A percentile compares a stretch with the other conserved stretches of the same genome.
phyloP scores from a whole-genome alignment of 2,329 filamentous ascomycete species.

The Penicillium palitans region DNA sequence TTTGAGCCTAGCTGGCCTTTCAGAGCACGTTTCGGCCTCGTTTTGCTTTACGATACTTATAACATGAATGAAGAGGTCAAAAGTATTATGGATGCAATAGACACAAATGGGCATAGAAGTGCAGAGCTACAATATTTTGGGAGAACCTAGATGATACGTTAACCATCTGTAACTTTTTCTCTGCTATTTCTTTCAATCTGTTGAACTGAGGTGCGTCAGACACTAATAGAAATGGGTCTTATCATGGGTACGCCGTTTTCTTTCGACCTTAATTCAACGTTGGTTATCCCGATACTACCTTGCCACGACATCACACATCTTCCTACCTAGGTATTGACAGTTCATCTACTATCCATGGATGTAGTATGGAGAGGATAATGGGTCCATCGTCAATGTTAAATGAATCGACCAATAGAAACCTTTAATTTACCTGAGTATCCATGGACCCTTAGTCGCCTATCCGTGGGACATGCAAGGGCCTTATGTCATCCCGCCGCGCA shows the following conservation, averaged over 20 bases:
- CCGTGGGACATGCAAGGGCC: not conserved
- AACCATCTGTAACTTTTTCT: too few relatives aligned
- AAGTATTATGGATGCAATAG: too few relatives aligned
- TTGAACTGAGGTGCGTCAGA: too few relatives aligned
- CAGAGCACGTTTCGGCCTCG: not conserved
- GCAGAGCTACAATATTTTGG: too few relatives aligned
- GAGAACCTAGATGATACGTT: too few relatives aligned
- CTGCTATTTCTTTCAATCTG: too few relatives aligned
- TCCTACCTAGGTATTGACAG: not conserved
- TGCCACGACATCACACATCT: too few relatives aligned
- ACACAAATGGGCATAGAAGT: too few relatives aligned
- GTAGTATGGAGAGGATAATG: not conserved
- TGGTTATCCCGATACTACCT: not conserved
- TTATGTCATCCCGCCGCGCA: not conserved
- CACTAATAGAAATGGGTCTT: not conserved
- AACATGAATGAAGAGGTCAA: too few relatives aligned
- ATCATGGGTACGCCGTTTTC: not conserved
- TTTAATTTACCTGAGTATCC: not conserved
- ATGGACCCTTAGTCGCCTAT: not conserved
- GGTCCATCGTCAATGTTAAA: not conserved
- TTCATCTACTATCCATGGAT: not conserved
- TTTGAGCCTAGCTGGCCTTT: not conserved
- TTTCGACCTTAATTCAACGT: not conserved
- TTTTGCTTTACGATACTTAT: not conserved
- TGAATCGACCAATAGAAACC: not conserved